A percentile compares a stretch with the other conserved stretches of the same genome.
These are phyloP conservation scores for Citeromyces hawaiiensis DNA, from an alignment of 1,139 yeast species.

Conservation along the genomic window DNA sequence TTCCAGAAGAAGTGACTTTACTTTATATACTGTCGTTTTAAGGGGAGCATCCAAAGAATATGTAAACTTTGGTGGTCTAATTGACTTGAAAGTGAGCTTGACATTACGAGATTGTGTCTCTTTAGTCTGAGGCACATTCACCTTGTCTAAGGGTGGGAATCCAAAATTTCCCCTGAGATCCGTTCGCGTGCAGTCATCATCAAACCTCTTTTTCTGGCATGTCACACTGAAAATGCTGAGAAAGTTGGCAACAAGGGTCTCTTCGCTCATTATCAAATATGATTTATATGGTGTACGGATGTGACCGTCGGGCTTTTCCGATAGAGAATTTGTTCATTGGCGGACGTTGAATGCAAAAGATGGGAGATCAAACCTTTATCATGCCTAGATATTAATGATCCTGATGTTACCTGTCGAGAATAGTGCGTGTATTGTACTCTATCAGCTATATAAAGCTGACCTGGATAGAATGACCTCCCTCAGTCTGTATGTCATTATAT, in stretches of 20 bases:
- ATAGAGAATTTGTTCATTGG: no score
- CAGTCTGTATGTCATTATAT: no score
- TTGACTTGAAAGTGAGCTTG: constrained; percentile 19
- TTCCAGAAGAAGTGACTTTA: constrained; percentile 21
- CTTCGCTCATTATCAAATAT: constrained; percentile 10
- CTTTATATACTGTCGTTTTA: constrained; percentile 20
- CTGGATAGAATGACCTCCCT: no score
- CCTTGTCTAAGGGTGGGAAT: background rate
- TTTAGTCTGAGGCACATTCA: background rate
- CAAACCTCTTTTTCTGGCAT: constrained; percentile 7
- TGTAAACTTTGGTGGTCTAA: constrained; percentile 30
- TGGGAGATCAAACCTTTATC: no score
- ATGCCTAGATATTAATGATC: no score
- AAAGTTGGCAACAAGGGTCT: constrained; percentile 13
- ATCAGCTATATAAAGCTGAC: no score
- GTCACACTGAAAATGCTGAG: constrained; percentile 11
- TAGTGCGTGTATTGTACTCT: no score
- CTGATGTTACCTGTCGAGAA: no score
- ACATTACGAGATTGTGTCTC: background rate
- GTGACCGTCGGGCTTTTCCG: no score
- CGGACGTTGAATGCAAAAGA: no score
- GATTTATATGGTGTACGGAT: background rate
- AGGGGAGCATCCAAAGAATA: constrained; percentile 12
- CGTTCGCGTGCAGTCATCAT: background rate
- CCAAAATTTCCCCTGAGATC: background rate